Evolutionary conservation across 371 early-diverging fungal species (phyloP).

Genomic region (Mortierella sp.): DNA sequence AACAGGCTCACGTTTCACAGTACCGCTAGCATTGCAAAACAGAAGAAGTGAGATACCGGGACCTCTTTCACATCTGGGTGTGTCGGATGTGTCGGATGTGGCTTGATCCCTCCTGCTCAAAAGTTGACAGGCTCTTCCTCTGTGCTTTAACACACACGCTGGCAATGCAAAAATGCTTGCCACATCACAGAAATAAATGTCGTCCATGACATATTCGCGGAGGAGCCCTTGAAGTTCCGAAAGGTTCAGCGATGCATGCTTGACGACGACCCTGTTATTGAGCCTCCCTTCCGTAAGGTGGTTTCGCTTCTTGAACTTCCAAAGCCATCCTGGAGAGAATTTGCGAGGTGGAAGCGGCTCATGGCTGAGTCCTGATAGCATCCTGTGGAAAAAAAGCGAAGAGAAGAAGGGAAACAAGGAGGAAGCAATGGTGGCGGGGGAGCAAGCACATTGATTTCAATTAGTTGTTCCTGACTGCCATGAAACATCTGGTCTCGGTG

Average conservation of each 20-base stretch:
- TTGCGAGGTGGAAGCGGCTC: constrained; percentile 13
- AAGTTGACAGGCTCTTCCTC: constrained; percentile 16
- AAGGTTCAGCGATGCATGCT: neutral
- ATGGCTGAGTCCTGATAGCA: constrained; percentile 12
- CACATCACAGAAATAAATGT: constrained; percentile 22
- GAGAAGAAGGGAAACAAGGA: too few species aligned
- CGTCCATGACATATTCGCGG: neutral
- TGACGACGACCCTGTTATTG: neutral
- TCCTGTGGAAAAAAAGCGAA: too few species aligned
- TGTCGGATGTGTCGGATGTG: neutral
- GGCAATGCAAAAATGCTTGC: constrained; percentile 25
- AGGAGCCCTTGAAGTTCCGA: neutral
- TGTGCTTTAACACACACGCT: constrained; percentile 13
- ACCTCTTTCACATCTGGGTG: constrained; percentile 17
- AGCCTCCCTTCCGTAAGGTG: neutral
- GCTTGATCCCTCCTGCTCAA: constrained; percentile 13
- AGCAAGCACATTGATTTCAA: too few species aligned
- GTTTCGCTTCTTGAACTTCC: neutral
- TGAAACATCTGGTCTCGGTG: too few species aligned
- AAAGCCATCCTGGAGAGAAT: constrained; percentile 1
- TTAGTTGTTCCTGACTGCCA: too few species aligned
- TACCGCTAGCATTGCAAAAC: constrained; percentile 24
- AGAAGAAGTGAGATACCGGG: constrained; percentile 20
- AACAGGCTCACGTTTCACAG: constrained; percentile 22
- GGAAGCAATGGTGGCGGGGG: too few species aligned